A percentile compares a stretch with the other conserved stretches of the same genome.
phyloP scores from a whole-genome alignment of 2,329 filamentous ascomycete species.

The Venturia carpophila region DNA sequence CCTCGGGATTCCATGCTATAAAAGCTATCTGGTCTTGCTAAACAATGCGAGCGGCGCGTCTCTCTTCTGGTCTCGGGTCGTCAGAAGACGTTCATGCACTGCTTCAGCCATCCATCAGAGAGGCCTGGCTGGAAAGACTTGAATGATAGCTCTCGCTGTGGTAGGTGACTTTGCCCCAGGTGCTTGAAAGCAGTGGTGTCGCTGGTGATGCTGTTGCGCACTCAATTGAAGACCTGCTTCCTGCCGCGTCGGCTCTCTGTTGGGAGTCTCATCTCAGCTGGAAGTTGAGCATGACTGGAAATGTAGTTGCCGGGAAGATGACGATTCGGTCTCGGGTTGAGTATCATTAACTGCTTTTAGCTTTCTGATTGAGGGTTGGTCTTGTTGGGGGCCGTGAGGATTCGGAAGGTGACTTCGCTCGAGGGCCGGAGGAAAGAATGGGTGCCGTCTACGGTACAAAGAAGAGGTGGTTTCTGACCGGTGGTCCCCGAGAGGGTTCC shows the following conservation, averaged over 20 bases:
- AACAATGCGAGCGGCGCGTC: too few relatives aligned
- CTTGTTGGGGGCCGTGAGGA: neutral
- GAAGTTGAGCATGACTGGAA: neutral
- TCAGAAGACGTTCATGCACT: too few relatives aligned
- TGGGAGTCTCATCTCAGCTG: neutral
- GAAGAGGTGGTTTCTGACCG: neutral
- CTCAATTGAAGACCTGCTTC: too few relatives aligned
- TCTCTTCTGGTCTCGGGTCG: neutral
- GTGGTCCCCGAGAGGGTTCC: neutral
- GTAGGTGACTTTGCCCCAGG: neutral
- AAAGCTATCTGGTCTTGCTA: too few relatives aligned
- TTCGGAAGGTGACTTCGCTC: neutral
- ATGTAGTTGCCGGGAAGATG: neutral
- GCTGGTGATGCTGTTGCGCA: neutral
- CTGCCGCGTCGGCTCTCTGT: neutral
- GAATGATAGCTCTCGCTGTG: neutral
- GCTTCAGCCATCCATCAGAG: too few relatives aligned
- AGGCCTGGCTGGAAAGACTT: neutral
- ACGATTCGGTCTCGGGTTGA: neutral
- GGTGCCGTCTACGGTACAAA: neutral
- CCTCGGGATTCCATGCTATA: neutral
- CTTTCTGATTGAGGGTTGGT: neutral
- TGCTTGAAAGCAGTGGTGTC: neutral
- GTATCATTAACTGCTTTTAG: neutral
- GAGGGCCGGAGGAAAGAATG: neutral